Base-by-base conservation (phyloP, 2,329 filamentous ascomycete species). In the Aureobasidium mangrovei region DNA sequence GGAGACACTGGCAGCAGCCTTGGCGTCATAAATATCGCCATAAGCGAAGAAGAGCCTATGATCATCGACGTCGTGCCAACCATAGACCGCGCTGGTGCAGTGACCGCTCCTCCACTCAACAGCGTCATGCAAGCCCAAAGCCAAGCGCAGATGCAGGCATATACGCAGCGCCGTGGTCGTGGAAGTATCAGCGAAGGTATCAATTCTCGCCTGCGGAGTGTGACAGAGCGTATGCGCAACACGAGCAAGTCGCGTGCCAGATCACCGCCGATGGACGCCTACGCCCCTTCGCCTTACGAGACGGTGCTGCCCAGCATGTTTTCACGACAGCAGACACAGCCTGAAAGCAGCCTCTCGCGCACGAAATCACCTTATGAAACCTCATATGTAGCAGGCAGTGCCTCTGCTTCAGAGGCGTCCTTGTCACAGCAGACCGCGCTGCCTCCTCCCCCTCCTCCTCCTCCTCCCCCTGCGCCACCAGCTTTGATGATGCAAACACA, bases 151-250 rank as follows among this genome's bases (percentile, higher is more conserved):
- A 56, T 62, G 3, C 65, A 64, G 39, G 72, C 71, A 7, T 67
- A 67, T 32, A 67, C 69, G 62, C 78, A 76, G 55, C 76, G 77
- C 62, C 75, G 75, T 38, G 74, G 79, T 12, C 77, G 76, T 24
- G 72, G 75, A 53, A 82, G 78, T 62, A 75, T 79, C 36, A 80
- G 78, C 60, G 80, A 82, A 52, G 75, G 78, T 79, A 73, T 83
- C 35, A 75, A 77, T 8, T 72, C 69, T 51, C 78, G 77, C 57
- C 68, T 79, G 53, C 70, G 75, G 29, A 79, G 74, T 54, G 71
- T 83, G 24, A 76, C 78, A 3, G 78, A 78, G n/a, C 74, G 79
- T 26, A 80, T 82, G 74, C 74, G 80, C 38, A 81, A 75, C 63
- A 78, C 72, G 48, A 79, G 75, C 58, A 76, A 80, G 53, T 76